A percentile compares a stretch with the other conserved stretches of the same genome.
These are phyloP conservation scores for Trichoderma asperelloides DNA, from an alignment of 495 filamentous ascomycete genomes.

Conservation along the genomic window DNA sequence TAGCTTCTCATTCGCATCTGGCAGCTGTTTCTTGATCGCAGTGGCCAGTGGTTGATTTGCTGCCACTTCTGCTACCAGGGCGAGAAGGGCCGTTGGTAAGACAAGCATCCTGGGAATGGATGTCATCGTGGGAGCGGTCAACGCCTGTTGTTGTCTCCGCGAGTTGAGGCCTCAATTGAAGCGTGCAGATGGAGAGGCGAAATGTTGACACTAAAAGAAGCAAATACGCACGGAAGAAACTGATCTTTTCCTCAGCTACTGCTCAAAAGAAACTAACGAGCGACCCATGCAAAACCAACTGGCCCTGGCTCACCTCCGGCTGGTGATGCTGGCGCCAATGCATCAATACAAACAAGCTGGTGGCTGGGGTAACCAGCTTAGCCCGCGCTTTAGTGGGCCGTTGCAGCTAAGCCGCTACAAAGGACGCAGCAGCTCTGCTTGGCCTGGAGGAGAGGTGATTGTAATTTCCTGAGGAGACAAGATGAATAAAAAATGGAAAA, in stretches of 20 bases:
- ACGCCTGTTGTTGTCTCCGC: background rate
- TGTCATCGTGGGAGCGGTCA: conserved; percentile 9
- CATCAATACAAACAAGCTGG: conserved; percentile 10
- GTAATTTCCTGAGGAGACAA: too few species aligned
- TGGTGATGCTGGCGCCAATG: background rate
- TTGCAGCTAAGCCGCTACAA: conserved; percentile 14
- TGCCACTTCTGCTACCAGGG: conserved; percentile 17
- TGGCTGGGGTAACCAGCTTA: conserved; percentile 9
- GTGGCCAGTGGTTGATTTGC: conserved; percentile 14
- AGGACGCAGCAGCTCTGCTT: conserved; percentile 11
- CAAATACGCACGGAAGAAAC: background rate
- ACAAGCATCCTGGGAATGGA: conserved; percentile 27
- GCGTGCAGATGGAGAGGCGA: too few species aligned
- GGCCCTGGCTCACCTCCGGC: background rate
- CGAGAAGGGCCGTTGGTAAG: conserved; percentile 24
- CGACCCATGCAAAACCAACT: background rate
- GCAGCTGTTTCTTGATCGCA: conserved; percentile 64
- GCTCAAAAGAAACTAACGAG: background rate
- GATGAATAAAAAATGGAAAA: too few species aligned
- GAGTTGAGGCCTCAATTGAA: background rate
- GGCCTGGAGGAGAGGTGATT: background rate
- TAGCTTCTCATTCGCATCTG: conserved; percentile 80
- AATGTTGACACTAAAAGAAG: background rate
- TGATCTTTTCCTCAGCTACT: background rate
- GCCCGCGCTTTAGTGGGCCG: background rate